Percentiles rank a stretch among this genome's conserved stretches.
Conservation (phyloP, 2,329 filamentous ascomycete genomes). For the Fusarium sp. region DNA sequence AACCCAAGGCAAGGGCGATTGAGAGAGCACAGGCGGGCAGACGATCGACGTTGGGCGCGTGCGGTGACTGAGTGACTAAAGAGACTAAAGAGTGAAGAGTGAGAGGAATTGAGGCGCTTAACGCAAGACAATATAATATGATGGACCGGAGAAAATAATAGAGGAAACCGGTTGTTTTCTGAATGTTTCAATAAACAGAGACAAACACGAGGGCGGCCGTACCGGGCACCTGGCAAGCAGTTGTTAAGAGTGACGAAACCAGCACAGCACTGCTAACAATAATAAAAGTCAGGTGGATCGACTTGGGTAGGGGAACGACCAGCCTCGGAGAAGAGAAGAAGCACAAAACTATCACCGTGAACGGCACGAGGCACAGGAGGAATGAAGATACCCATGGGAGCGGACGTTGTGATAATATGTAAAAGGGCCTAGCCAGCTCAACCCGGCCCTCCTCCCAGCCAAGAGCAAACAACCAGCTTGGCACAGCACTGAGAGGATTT, state of each 20-base stretch:
- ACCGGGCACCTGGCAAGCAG: slow-evolving; percentile 6
- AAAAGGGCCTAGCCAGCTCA: slow-evolving; percentile 8
- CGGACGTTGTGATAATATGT: slow-evolving; percentile 42
- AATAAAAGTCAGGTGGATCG: slow-evolving; percentile 3
- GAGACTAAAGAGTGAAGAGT: slow-evolving; percentile 10
- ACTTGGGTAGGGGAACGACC: slow-evolving; percentile 13
- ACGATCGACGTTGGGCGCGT: slow-evolving; percentile 36
- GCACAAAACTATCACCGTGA: slow-evolving; percentile 21
- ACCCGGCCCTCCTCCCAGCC: slow-evolving; percentile 12
- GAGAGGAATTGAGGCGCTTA: slow-evolving; percentile 26
- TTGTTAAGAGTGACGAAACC: slow-evolving; percentile 16
- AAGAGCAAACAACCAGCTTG: slow-evolving; percentile 4
- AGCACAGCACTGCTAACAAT: slow-evolving; percentile 1
- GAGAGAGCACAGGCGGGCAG: slow-evolving; percentile 19
- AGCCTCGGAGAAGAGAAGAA: slow-evolving; percentile 25
- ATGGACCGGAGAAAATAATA: slow-evolving; percentile 27
- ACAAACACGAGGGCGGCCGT: slow-evolving; percentile 19
- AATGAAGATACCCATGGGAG: slow-evolving; percentile 33
- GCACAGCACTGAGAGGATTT: slow-evolving; percentile 17
- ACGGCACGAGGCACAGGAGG: slow-evolving; percentile 25
- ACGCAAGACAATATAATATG: slow-evolving; percentile 28
- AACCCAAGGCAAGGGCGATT: slow-evolving; percentile 15
- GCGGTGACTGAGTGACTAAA: slow-evolving; percentile 11
- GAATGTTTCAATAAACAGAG: slow-evolving; percentile 33
- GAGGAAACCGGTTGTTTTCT: slow-evolving; percentile 27